Percentiles rank a stretch among this genome's conserved stretches.
Conservation (phyloP, 148 eudicot genomes). For the Simmondsia chinensis region DNA sequence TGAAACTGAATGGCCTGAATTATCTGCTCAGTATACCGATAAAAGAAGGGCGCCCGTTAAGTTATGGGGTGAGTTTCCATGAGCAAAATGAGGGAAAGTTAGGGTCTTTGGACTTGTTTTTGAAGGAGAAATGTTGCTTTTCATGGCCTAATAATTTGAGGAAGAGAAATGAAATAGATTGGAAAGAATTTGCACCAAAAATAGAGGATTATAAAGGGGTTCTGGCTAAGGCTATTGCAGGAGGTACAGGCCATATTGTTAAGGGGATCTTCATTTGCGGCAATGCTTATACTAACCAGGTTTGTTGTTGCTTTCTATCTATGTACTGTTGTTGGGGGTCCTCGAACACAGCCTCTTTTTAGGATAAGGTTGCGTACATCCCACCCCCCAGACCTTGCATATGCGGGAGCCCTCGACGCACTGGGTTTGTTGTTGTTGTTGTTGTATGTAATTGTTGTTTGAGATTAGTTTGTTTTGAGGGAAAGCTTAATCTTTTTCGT, state of each 20-base stretch:
- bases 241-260: conserved; percentile 88
- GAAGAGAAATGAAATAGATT: conserved; percentile 41
- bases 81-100: conserved; percentile 21
- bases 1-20: conserved; percentile 64
- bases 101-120: conserved; percentile 46
- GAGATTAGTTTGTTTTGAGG: no score
- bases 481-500: no score
- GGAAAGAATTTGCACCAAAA: conserved; percentile 83
- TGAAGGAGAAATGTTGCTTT: conserved; percentile 58
- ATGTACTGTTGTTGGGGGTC: background rate
- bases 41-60: conserved; percentile 51
- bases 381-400: no score
- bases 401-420: no score
- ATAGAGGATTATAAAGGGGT: conserved; percentile 64
- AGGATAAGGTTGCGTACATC: no score
- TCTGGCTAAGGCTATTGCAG: conserved; percentile 86
- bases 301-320: conserved; percentile 2
- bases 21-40: conserved; percentile 73
- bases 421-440: no score
- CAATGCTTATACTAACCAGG: conserved; percentile 89
- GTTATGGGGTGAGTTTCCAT: conserved; percentile 70
- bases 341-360: background rate
- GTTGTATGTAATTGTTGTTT: no score
- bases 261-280: conserved; percentile 78
- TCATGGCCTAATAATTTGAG: conserved; percentile 25